These are phyloP conservation scores for Poa annua DNA, from an alignment of 176 grass and related monocot genomes.

Conservation along the genomic window DNA sequence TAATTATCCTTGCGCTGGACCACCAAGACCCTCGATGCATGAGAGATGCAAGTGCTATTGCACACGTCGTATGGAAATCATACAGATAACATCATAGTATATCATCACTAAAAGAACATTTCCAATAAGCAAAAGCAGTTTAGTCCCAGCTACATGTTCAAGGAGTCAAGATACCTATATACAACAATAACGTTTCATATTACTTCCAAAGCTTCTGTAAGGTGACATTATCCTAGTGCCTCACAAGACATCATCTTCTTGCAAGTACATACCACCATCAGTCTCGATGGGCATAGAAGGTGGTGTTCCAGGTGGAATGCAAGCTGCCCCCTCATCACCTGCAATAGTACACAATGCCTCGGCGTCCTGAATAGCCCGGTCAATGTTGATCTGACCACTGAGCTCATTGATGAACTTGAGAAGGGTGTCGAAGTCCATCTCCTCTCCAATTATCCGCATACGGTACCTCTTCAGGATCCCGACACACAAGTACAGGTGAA, in stretches of 20 bases:
- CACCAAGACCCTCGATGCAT: no score
- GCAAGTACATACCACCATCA: slow-evolving; percentile 66
- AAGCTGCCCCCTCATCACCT: slow-evolving; percentile 71
- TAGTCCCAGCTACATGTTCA: slow-evolving; percentile 5
- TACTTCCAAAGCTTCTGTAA: slow-evolving; percentile 34
- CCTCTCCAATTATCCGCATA: slow-evolving; percentile 74
- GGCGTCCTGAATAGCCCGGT: slow-evolving; percentile 70
- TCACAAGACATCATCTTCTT: slow-evolving; percentile 87
- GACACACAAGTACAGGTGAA: slow-evolving; percentile 92
- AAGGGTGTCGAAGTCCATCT: slow-evolving; percentile 97
- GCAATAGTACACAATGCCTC: slow-evolving; percentile 70
- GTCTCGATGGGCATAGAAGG: slow-evolving; percentile 82
- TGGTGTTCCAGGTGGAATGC: slow-evolving; percentile 88
- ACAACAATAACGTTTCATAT: slow-evolving; percentile 15
- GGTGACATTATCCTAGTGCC: not conserved
- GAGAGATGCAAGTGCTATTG: no score
- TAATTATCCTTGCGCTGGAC: no score
- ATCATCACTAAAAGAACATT: not conserved
- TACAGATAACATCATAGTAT: no score
- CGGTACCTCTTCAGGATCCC: slow-evolving; percentile 83
- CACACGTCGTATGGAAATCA: no score
- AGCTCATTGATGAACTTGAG: slow-evolving; percentile 99
- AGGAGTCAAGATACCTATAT: slow-evolving; percentile 9
- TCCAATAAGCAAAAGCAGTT: slow-evolving; percentile 17
- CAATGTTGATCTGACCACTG: slow-evolving; percentile 78